phyloP scores from a whole-genome alignment of 176 grass and related monocot genomes.

The Calamus simplicifolius region DNA sequence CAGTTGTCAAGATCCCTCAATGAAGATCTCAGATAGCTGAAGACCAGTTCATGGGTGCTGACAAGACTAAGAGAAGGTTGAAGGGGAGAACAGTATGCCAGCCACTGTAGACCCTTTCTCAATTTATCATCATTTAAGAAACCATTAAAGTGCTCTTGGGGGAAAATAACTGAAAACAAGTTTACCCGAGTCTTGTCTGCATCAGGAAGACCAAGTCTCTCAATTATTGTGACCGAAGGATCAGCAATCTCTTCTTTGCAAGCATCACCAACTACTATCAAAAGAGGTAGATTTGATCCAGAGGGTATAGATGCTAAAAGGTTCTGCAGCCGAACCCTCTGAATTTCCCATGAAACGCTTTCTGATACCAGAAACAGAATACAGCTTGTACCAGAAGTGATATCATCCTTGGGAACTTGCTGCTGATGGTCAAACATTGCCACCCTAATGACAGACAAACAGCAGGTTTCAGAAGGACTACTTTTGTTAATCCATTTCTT shows the following conservation, averaged over 20 bases:
- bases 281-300: slow-evolving; percentile 60
- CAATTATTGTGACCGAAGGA: slow-evolving; percentile 35
- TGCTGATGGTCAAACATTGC: slow-evolving; percentile 28
- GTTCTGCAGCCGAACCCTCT: slow-evolving; percentile 48
- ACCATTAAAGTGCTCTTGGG: slow-evolving; percentile 27
- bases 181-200: slow-evolving; percentile 36
- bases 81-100: slow-evolving; percentile 40
- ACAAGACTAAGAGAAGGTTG: slow-evolving; percentile 55
- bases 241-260: slow-evolving; percentile 39
- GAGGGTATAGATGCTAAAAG: slow-evolving; percentile 49
- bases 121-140: slow-evolving; percentile 66
- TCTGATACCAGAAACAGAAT: slow-evolving; percentile 76
- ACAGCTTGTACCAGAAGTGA: slow-evolving; percentile 31
- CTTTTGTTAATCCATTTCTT: slow-evolving; percentile 34
- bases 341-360: slow-evolving; percentile 58
- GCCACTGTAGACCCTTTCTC: slow-evolving; percentile 66
- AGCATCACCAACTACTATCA: slow-evolving; percentile 53
- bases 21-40: slow-evolving; percentile 51
- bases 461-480: slow-evolving; percentile 21
- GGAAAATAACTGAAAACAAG: slow-evolving; percentile 54
- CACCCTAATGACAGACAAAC: slow-evolving; percentile 58
- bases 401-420: slow-evolving; percentile 31
- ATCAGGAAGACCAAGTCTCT: slow-evolving; percentile 44
- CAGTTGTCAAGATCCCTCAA: slow-evolving; percentile 23
- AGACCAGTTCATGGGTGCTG: slow-evolving; percentile 46